Evolutionary conservation across 1,284 basidiomycete species (phyloP).

Genomic region (Rhodofomes roseus): DNA sequence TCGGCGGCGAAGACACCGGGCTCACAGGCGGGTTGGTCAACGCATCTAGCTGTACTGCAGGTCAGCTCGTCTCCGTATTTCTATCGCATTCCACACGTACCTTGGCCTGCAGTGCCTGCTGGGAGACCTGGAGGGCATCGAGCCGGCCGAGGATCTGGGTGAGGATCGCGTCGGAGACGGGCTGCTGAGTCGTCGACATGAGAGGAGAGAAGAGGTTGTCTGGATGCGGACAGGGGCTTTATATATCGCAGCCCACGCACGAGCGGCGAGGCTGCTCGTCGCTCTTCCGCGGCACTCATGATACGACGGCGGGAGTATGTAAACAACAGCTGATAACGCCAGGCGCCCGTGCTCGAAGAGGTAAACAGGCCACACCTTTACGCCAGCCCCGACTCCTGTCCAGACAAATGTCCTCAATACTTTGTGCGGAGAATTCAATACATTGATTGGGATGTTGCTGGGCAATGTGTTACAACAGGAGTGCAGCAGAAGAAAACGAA

Average conservation of each 20-base stretch:
- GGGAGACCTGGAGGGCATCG: conserved; percentile 62
- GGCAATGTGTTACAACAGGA: too few species aligned
- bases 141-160: conserved; percentile 71
- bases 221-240: not conserved
- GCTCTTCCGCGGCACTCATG: not conserved
- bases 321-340: conserved; percentile 1
- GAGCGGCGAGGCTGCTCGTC: conserved; percentile 15
- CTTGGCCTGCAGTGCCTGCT: conserved; percentile 73
- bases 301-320: not conserved
- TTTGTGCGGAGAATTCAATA: too few species aligned
- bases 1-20: conserved; percentile 19
- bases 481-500: too few species aligned
- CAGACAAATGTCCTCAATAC: not conserved
- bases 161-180: conserved; percentile 57
- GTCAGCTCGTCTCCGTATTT: not conserved
- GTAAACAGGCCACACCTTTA: too few species aligned
- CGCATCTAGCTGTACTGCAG: conserved; percentile 34
- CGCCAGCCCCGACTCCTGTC: not conserved
- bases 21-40: conserved; percentile 26
- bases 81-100: conserved; percentile 34
- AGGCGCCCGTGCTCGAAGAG: not conserved
- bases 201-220: conserved; percentile 8
- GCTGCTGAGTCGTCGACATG: conserved; percentile 19
- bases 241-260: conserved; percentile 15
- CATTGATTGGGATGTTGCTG: too few species aligned